These are phyloP conservation scores for Leishmania braziliensis DNA, from an alignment of 208 protist species.

Conservation along the genomic window DNA sequence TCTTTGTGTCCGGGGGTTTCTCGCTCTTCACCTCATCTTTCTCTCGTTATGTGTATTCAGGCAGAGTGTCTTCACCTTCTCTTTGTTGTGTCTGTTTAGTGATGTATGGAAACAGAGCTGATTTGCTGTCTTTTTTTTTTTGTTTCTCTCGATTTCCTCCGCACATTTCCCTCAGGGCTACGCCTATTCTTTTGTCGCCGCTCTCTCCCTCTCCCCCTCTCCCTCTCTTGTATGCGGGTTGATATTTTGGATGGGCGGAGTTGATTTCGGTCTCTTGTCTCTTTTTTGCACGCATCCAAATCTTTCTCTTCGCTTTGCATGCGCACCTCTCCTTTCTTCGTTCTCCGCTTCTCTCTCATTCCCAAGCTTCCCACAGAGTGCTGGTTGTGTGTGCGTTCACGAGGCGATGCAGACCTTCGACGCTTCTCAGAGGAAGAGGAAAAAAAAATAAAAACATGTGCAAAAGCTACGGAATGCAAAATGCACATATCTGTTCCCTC, in stretches of 20 bases:
- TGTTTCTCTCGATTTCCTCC: not conserved
- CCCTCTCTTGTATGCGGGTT: not conserved
- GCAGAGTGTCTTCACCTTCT: not conserved
- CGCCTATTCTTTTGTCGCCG: not conserved
- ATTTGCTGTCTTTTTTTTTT: no score
- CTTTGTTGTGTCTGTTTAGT: constrained; percentile 11
- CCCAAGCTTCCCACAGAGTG: not conserved
- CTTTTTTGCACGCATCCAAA: not conserved
- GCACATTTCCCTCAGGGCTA: not conserved
- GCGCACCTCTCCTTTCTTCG: not conserved
- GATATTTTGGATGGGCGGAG: not conserved
- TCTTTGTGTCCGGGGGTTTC: not conserved
- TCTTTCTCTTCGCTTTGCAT: not conserved
- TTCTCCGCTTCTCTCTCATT: constrained; percentile 1
- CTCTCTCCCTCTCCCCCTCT: not conserved
- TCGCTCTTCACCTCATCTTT: not conserved
- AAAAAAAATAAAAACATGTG: not conserved
- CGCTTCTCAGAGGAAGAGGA: not conserved
- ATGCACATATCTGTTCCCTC: not conserved
- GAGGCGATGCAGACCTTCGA: not conserved
- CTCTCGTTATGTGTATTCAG: not conserved
- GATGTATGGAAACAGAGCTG: not conserved
- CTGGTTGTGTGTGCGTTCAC: not conserved
- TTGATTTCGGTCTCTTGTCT: not conserved
- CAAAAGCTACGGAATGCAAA: not conserved